Conservation (phyloP, 306 rosid species). For the Vigna hirtella region DNA sequence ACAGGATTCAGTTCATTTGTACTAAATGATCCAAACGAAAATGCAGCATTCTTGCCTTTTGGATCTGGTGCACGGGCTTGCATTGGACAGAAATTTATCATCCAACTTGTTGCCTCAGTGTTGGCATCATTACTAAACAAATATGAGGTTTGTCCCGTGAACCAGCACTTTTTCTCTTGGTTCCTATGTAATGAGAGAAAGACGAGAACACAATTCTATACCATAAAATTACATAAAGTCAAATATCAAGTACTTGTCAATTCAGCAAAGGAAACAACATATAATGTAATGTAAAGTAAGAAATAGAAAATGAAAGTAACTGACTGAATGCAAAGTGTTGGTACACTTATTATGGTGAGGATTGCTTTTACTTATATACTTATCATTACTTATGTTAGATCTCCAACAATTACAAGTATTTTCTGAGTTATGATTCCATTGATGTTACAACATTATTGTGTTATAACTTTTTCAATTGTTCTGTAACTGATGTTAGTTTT, state of each 20-base stretch:
- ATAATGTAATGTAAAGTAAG: not conserved
- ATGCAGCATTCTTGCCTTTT: constrained; percentile 77
- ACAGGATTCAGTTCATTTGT: constrained; percentile 46
- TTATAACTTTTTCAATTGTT: not conserved
- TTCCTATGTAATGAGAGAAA: not conserved
- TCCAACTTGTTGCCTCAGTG: constrained; percentile 65
- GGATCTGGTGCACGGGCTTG: constrained; percentile 82
- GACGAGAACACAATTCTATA: constrained; percentile 2
- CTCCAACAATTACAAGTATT: not conserved
- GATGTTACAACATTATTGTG: not conserved
- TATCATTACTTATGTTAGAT: not conserved
- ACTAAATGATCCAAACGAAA: constrained; percentile 70
- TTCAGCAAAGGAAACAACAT: not conserved
- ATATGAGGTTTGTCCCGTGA: constrained; percentile 65
- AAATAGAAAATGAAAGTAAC: not conserved
- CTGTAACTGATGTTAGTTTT: constrained; percentile 13
- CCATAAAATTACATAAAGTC: constrained; percentile 13
- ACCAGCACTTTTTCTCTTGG: constrained; percentile 14
- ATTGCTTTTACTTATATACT: too few species aligned
- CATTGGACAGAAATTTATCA: constrained; percentile 73
- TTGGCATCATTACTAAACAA: constrained; percentile 64
- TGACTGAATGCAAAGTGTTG: constrained; percentile 1
- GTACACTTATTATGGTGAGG: not conserved
- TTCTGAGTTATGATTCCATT: constrained; percentile 12
- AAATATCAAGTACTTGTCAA: not conserved